A percentile compares a stretch with the other conserved stretches of the same genome.
Evolutionary conservation across 306 rosid genomes (phyloP).

Genomic region (Ormosia emarginata): DNA sequence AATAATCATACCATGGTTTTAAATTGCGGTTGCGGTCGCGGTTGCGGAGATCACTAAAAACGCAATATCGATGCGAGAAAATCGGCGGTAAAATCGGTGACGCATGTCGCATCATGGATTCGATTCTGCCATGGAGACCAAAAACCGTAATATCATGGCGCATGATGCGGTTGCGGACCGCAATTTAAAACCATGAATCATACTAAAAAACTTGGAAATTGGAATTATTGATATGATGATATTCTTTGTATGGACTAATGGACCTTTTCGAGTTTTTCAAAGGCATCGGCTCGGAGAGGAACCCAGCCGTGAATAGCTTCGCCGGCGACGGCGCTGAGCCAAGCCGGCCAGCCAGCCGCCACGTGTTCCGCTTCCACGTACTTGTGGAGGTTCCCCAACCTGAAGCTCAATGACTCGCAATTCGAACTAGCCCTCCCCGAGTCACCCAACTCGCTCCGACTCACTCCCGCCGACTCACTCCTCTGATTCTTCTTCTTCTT

Average conservation of each 20-base stretch:
- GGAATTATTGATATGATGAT: background rate
- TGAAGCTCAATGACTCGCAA: constrained; percentile 67
- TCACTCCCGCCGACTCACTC: constrained; percentile 40
- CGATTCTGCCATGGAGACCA: no score
- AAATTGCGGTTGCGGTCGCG: no score
- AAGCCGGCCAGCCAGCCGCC: constrained; percentile 94
- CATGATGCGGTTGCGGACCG: no score
- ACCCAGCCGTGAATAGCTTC: constrained; percentile 98
- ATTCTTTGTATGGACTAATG: background rate
- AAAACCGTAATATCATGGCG: no score
- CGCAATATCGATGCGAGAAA: no score
- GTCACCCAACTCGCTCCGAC: constrained; percentile 66
- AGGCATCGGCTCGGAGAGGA: constrained; percentile 78
- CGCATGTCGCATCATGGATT: no score
- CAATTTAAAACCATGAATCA: no score
- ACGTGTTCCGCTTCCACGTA: constrained; percentile 75
- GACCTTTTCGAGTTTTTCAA: constrained; percentile 86
- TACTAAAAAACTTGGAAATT: no score
- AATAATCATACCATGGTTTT: no score
- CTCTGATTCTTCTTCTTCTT: constrained; percentile 13
- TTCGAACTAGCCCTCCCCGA: constrained; percentile 69
- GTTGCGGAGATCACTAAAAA: no score
- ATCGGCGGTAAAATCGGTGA: no score
- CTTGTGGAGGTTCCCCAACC: constrained; percentile 68
- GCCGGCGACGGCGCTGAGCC: constrained; percentile 95